These are phyloP conservation scores for Solanum aculeatissimum DNA, from an alignment of 305 asterid species.

Conservation along the genomic window DNA sequence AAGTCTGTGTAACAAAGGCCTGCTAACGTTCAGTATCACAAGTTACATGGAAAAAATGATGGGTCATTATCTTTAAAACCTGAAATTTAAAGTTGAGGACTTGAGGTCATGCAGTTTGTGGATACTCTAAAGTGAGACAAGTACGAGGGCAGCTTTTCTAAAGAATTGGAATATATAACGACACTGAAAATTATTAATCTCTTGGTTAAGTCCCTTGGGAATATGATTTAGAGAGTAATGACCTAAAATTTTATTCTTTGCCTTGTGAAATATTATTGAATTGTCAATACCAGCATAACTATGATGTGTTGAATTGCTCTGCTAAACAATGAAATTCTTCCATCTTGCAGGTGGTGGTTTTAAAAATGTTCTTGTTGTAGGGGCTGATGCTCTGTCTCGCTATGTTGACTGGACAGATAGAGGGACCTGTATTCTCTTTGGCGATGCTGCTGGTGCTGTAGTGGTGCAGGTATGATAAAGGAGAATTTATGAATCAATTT, in stretches of 20 bases:
- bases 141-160: not conserved
- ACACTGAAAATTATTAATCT: not conserved
- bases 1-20: not conserved
- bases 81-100: not conserved
- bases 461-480: constrained; percentile 46
- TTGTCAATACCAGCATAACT: not conserved
- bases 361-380: constrained; percentile 71
- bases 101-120: not conserved
- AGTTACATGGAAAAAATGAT: not conserved
- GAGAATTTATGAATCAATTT: not conserved
- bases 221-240: not conserved
- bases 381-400: constrained; percentile 75
- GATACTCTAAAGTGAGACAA: not conserved
- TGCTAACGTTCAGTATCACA: not conserved
- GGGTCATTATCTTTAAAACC: not conserved
- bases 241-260: not conserved
- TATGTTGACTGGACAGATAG: constrained; percentile 80
- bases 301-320: not conserved
- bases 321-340: not conserved
- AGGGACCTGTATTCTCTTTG: constrained; percentile 81
- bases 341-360: constrained; percentile 58
- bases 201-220: not conserved
- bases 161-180: not conserved
- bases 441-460: constrained; percentile 87
- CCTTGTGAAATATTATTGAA: not conserved